These are phyloP conservation scores for Maudiozyma humilis DNA, from an alignment of 1,139 yeast species.

Conservation along the genomic window DNA sequence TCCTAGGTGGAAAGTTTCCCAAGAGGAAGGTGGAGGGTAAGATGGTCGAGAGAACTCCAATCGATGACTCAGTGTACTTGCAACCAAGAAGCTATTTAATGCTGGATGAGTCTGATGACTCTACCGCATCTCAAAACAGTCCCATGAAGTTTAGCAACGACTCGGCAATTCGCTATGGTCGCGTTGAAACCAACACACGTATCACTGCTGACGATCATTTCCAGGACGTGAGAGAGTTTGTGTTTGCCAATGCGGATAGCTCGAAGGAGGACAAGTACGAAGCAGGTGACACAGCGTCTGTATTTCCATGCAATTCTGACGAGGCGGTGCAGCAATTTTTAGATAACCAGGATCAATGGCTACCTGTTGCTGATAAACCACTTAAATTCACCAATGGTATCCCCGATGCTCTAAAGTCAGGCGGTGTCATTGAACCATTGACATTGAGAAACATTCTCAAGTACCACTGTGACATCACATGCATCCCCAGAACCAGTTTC, in stretches of 20 bases:
- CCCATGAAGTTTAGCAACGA: slow-evolving; percentile 18
- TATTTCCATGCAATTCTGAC: slow-evolving; percentile 68
- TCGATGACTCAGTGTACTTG: slow-evolving; percentile 22
- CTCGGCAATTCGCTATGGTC: slow-evolving; percentile 34
- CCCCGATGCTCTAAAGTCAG: slow-evolving; percentile 36
- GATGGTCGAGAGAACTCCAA: slow-evolving; percentile 15
- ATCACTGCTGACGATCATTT: slow-evolving; percentile 67
- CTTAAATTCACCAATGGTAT: slow-evolving; percentile 23
- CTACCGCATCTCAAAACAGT: background rate
- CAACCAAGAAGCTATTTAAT: slow-evolving; percentile 24
- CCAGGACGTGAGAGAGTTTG: slow-evolving; percentile 76
- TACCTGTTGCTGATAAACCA: slow-evolving; percentile 49
- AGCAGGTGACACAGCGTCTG: slow-evolving; percentile 76
- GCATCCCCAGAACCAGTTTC: slow-evolving; percentile 79
- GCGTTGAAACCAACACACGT: slow-evolving; percentile 43
- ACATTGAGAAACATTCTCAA: slow-evolving; percentile 69
- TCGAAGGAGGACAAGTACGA: slow-evolving; percentile 35
- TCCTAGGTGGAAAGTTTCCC: slow-evolving; percentile 38
- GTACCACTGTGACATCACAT: slow-evolving; percentile 70
- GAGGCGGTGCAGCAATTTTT: slow-evolving; percentile 58
- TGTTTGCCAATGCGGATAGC: slow-evolving; percentile 31
- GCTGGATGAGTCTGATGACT: slow-evolving; percentile 5
- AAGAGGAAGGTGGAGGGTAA: slow-evolving; percentile 18
- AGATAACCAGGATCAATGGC: slow-evolving; percentile 63
- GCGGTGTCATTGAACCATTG: slow-evolving; percentile 50